phyloP scores from a whole-genome alignment of 2,329 filamentous ascomycete species.

The Claviceps sorghi region DNA sequence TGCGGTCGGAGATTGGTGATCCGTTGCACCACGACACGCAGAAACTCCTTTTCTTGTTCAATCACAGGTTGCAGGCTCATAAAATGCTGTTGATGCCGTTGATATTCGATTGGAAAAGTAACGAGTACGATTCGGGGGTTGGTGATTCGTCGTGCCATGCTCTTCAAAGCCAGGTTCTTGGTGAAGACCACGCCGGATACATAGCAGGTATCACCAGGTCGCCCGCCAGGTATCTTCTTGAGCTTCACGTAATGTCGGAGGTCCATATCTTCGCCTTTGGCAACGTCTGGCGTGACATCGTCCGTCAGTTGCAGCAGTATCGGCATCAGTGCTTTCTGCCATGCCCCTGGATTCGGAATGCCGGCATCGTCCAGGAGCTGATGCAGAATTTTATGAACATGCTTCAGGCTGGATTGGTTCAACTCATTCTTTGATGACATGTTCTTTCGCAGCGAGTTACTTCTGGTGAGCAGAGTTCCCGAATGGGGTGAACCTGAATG shows the following conservation, averaged over 20 bases:
- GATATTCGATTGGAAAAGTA: slow-evolving; percentile 91
- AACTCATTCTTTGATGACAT: slow-evolving; percentile 67
- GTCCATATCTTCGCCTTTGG: slow-evolving; percentile 86
- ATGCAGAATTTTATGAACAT: slow-evolving; percentile 70
- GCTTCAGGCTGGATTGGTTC: slow-evolving; percentile 73
- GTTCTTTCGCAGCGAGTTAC: slow-evolving; percentile 65
- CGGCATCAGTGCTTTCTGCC: slow-evolving; percentile 82
- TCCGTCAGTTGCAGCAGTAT: slow-evolving; percentile 84
- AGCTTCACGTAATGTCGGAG: slow-evolving; percentile 95
- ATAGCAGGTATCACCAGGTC: slow-evolving; percentile 84
- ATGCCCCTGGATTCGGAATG: slow-evolving; percentile 58
- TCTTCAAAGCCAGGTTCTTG: slow-evolving; percentile 91
- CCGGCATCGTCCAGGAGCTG: slow-evolving; percentile 68
- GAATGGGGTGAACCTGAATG: slow-evolving; percentile 26
- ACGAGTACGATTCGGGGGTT: slow-evolving; percentile 83
- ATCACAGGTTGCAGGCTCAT: slow-evolving; percentile 98
- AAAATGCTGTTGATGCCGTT: slow-evolving; percentile 73
- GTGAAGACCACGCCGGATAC: slow-evolving; percentile 94
- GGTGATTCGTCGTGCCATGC: slow-evolving; percentile 76
- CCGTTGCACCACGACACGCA: slow-evolving; percentile 79
- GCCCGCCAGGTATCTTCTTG: slow-evolving; percentile 87
- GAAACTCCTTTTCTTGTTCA: slow-evolving; percentile 86
- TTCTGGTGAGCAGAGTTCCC: slow-evolving; percentile 47
- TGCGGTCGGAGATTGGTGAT: slow-evolving; percentile 78
- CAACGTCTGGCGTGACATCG: slow-evolving; percentile 85